phyloP scores from a whole-genome alignment of 805 yeast species.

The Metschnikowia continentalis region DNA sequence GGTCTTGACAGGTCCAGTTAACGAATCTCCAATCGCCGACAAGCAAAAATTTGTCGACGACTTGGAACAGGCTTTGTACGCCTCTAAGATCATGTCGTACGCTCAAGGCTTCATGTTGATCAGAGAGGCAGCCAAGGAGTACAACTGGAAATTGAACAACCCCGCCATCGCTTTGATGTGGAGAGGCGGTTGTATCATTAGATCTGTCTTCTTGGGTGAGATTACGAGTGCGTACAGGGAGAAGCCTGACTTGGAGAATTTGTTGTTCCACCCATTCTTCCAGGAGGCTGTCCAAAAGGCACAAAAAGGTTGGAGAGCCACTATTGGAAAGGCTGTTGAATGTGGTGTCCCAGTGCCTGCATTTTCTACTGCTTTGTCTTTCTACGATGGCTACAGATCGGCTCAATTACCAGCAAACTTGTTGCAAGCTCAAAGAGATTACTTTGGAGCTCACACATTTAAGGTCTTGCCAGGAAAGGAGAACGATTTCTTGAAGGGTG shows the following conservation, averaged over 20 bases:
- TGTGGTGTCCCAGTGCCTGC: conserved; percentile 98
- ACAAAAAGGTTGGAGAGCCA: conserved; percentile 92
- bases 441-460: conserved; percentile 99
- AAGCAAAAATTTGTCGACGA: conserved; percentile 82
- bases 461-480: conserved; percentile 86
- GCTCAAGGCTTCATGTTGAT: conserved; percentile 99
- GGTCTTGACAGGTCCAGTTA: conserved; percentile 73
- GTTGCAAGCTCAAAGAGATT: conserved; percentile 99
- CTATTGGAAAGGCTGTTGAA: conserved; percentile 70
- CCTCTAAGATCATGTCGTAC: conserved; percentile 96
- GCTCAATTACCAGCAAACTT: conserved; percentile 94
- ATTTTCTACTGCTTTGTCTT: conserved; percentile 91
- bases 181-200: conserved; percentile 99
- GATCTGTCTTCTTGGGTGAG: conserved; percentile 97
- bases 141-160: conserved; percentile 95
- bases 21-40: conserved; percentile 62
- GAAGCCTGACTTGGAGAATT: conserved; percentile 89
- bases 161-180: conserved; percentile 99
- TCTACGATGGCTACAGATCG: conserved; percentile 99
- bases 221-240: conserved; percentile 95
- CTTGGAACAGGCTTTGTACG: conserved; percentile 96
- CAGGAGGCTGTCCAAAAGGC: conserved; percentile 87
- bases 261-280: conserved; percentile 94
- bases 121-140: conserved; percentile 96
- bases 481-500: conserved; percentile 70